Conservation (phyloP, 768 basidiomycete genomes). For the Tylopilus plumbeoviolaceoides region DNA sequence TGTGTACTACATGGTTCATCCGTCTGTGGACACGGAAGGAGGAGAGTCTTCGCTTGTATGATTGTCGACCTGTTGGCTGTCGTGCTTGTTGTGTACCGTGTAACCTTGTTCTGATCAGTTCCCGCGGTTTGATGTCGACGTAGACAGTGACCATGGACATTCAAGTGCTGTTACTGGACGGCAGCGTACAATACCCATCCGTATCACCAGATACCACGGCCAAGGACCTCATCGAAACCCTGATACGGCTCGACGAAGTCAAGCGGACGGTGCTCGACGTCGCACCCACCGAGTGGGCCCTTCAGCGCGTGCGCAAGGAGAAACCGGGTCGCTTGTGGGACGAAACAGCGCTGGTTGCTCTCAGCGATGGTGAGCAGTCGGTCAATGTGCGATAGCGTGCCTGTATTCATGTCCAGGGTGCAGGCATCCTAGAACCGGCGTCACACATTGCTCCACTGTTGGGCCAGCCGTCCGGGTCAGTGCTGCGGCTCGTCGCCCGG, state of each 20-base stretch:
- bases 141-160: conserved; percentile 11
- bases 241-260: conserved; percentile 47
- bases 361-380: conserved; percentile 55
- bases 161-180: conserved; percentile 47
- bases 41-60: conserved; percentile 32
- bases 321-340: conserved; percentile 62
- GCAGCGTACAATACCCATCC: conserved; percentile 60
- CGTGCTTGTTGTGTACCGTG: conserved; percentile 3
- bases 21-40: conserved; percentile 71
- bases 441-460: conserved; percentile 52
- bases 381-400: neutral
- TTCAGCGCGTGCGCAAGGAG: conserved; percentile 62
- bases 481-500: conserved; percentile 67
- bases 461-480: conserved; percentile 49
- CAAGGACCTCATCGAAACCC: conserved; percentile 53
- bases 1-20: conserved; percentile 89
- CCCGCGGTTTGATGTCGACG: conserved; percentile 5
- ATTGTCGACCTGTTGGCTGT: conserved; percentile 10
- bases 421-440: conserved; percentile 49
- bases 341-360: conserved; percentile 59
- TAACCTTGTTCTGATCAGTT: neutral
- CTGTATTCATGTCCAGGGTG: conserved; percentile 10
- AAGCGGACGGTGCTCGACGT: conserved; percentile 53
- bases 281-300: conserved; percentile 58
- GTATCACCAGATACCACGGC: conserved; percentile 50